Evolutionary conservation across 306 rosid species (phyloP), one percentile per base, ranked within the genome.

Genomic region (Sophora flavescens): DNA sequence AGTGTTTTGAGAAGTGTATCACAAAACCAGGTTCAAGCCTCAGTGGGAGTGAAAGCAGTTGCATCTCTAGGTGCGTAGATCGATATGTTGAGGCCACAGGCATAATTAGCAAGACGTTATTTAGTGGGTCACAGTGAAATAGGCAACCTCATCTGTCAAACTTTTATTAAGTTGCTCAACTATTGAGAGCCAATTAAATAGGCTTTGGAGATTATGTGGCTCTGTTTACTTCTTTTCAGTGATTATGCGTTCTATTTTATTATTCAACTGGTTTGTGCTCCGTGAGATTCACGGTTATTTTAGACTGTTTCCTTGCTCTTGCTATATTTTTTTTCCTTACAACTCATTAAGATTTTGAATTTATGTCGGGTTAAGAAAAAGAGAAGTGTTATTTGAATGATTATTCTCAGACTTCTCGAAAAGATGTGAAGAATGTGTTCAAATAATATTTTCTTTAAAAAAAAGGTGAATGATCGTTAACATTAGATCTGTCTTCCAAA

Each of bases 21-120:
- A 87, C 97, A 54, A 96, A 92, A 84, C 99, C 99, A 59, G 93
- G 98, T 62, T 89, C 98, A 45, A 96, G 97, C 82, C 83, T 96
- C 15, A 77, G 98, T 42, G 90, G 93, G 44, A 48, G 96, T 42
- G 99, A 96, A 88, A 83, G 96, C 81, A 96, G 98, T 76, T 96
- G 99, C 82, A 58, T 92, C 82, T 92, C 96, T 41, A 87, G 98
- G 82, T 96, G 99, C 32, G 85, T 96, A 70, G 99, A 96, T 68
- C 97, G 99, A 86, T 96, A 91, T 68, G 86, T 96, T 17, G 99
- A 96, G 87, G 99, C 99, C 54, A 96, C 99, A 4, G 92, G 97
- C 72, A 88, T 96, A 54, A 78, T 96, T 75, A 91, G 93, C 85
- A 89, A 81, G 80, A 79, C 99, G 5, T 82, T 96, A 36, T 86